phyloP scores from a whole-genome alignment of 331 rosid species.

The Malus hybrid region DNA sequence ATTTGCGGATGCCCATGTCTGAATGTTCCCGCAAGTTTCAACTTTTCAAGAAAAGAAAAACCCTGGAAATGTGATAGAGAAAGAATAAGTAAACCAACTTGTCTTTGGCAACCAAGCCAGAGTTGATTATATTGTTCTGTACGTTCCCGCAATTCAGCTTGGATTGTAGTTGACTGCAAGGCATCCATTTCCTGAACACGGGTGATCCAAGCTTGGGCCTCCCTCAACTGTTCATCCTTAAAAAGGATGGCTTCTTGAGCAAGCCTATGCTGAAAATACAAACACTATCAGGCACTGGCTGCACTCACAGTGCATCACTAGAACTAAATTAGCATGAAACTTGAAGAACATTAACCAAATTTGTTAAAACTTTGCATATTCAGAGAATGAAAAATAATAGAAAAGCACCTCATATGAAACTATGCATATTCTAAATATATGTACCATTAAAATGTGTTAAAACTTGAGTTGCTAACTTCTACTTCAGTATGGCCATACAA shows the following conservation, averaged over 20 bases:
- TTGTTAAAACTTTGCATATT: no score
- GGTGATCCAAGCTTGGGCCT: slow-evolving; percentile 91
- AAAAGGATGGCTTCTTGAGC: slow-evolving; percentile 79
- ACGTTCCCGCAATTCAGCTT: slow-evolving; percentile 87
- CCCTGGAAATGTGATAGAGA: neutral
- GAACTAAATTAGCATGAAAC: neutral
- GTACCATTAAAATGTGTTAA: neutral
- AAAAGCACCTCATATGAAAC: neutral
- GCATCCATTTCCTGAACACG: slow-evolving; percentile 94
- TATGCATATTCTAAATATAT: neutral
- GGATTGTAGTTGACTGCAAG: slow-evolving; percentile 78
- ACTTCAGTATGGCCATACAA: neutral
- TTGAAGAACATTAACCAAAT: neutral
- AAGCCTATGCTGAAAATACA: slow-evolving; percentile 73
- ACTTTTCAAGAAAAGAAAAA: neutral
- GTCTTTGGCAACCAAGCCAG: slow-evolving; percentile 93
- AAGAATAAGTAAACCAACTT: slow-evolving; percentile 42
- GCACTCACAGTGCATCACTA: neutral
- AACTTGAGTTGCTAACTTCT: neutral
- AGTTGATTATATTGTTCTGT: slow-evolving; percentile 91
- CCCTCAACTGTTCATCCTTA: slow-evolving; percentile 88
- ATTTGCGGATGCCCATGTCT: neutral
- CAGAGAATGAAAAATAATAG: neutral
- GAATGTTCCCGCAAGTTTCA: neutral
- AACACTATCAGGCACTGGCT: slow-evolving; percentile 10